Percentiles rank a stretch among this genome's conserved stretches.
Conservation (phyloP, 805 yeast species). For the Kluyveromyces siamensis region DNA sequence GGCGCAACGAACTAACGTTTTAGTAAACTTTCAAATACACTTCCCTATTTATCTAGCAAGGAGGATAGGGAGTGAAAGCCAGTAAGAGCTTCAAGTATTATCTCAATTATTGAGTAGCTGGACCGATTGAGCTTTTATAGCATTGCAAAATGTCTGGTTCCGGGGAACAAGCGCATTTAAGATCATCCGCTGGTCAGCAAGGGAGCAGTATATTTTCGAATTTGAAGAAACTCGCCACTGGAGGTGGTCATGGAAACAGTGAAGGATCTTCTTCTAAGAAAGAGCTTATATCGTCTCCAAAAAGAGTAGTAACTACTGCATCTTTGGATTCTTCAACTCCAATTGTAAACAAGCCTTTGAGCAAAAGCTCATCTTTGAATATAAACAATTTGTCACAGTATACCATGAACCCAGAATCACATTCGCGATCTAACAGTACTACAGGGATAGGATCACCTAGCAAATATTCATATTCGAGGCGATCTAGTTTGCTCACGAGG, state of each 20-base stretch:
- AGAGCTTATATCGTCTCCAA: conserved; percentile 14
- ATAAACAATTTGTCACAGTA: conserved; percentile 24
- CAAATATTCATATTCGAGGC: conserved; percentile 20
- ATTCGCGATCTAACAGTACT: conserved; percentile 5
- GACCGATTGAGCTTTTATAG: too few relatives aligned
- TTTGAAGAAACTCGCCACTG: conserved; percentile 20
- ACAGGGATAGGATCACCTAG: conserved; percentile 12
- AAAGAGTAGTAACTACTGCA: conserved; percentile 11
- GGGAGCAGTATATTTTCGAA: conserved; percentile 17
- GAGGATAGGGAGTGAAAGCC: too few relatives aligned
- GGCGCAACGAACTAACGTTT: not conserved
- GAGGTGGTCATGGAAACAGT: conserved; percentile 1
- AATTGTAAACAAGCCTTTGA: conserved; percentile 16
- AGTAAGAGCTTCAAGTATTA: too few relatives aligned
- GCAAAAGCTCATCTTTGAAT: conserved; percentile 21
- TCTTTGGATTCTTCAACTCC: conserved; percentile 9
- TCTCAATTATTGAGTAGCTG: too few relatives aligned
- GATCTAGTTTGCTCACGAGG: conserved; percentile 15
- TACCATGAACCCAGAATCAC: conserved; percentile 9
- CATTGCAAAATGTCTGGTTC: not conserved
- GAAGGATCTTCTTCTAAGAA: conserved; percentile 5
- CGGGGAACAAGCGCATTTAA: conserved; percentile 7
- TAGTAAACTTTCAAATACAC: too few relatives aligned
- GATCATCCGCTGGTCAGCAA: conserved; percentile 8
- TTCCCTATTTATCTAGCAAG: not conserved